phyloP scores from a whole-genome alignment of 176 grass and related monocot species.

The Triticum urartu region DNA sequence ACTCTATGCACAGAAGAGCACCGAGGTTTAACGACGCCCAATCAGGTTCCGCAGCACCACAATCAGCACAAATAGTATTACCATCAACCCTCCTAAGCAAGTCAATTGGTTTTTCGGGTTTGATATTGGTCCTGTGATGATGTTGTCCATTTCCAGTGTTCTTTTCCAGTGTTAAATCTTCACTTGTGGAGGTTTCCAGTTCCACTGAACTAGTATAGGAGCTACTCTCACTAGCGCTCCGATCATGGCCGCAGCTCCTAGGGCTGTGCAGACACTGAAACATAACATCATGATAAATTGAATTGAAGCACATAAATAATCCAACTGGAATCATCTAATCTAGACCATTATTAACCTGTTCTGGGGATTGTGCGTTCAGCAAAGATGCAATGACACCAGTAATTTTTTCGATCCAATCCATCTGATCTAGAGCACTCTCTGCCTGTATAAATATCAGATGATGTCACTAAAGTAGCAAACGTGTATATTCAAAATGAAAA shows the following conservation, averaged over 20 bases:
- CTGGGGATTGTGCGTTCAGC: slow-evolving; percentile 76
- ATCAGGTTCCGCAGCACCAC: slow-evolving; percentile 84
- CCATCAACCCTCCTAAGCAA: slow-evolving; percentile 78
- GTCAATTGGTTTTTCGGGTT: slow-evolving; percentile 92
- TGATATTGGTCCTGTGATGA: slow-evolving; percentile 55
- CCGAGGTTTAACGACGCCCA: slow-evolving; percentile 98
- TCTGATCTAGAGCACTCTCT: slow-evolving; percentile 90
- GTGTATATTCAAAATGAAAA: slow-evolving; percentile 25
- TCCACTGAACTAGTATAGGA: slow-evolving; percentile 85
- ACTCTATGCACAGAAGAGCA: slow-evolving; percentile 95
- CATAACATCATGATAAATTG: slow-evolving; percentile 23
- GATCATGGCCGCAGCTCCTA: slow-evolving; percentile 58
- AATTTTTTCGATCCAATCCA: slow-evolving; percentile 99
- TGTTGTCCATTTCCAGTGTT: slow-evolving; percentile 70
- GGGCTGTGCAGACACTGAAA: slow-evolving; percentile 74
- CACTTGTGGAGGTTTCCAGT: slow-evolving; percentile 53
- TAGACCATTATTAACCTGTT: slow-evolving; percentile 57
- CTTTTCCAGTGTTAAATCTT: slow-evolving; percentile 66
- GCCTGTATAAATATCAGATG: slow-evolving; percentile 58
- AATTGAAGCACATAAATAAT: slow-evolving; percentile 41
- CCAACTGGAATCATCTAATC: neutral
- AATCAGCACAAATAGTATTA: slow-evolving; percentile 85
- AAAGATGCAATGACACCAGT: slow-evolving; percentile 96
- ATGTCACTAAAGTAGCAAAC: slow-evolving; percentile 31
- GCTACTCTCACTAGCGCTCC: slow-evolving; percentile 67